These are phyloP conservation scores for Gautieria morchelliformis DNA, from an alignment of 768 basidiomycete species.

Conservation along the genomic window DNA sequence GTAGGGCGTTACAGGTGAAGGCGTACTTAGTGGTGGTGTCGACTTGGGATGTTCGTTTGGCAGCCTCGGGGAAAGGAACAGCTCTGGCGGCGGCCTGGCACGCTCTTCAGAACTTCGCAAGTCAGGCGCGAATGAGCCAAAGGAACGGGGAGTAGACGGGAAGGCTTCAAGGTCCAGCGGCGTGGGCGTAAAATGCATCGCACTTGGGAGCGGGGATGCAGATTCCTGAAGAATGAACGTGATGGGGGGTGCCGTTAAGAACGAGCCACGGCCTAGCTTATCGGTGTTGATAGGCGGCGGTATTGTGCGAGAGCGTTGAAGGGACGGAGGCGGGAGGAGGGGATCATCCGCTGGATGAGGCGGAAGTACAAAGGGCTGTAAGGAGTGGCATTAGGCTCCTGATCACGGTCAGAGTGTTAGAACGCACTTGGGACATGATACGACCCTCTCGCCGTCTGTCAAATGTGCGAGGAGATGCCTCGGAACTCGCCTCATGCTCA, in stretches of 20 bases:
- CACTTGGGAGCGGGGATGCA: background rate
- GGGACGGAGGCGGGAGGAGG: background rate
- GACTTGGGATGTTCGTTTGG: background rate
- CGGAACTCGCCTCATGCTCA: background rate
- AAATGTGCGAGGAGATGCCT: background rate
- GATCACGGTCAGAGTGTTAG: background rate
- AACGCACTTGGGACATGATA: conserved; percentile 1
- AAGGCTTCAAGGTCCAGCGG: background rate
- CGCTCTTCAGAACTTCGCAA: background rate
- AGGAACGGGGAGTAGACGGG: conserved; percentile 2
- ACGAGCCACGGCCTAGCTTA: background rate
- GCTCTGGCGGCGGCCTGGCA: background rate
- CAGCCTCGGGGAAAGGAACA: background rate
- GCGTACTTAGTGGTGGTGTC: background rate
- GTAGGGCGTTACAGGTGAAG: background rate
- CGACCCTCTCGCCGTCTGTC: background rate
- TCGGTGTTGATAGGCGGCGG: conserved; percentile 1
- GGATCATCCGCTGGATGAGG: background rate
- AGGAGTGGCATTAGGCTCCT: background rate
- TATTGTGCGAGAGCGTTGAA: background rate
- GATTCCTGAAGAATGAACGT: conserved; percentile 6
- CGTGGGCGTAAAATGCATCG: conserved; percentile 1
- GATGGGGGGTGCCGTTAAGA: background rate
- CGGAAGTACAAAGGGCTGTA: background rate
- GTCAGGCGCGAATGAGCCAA: background rate